Conservation (phyloP, 768 basidiomycete species). For the Auriscalpium orientale region DNA sequence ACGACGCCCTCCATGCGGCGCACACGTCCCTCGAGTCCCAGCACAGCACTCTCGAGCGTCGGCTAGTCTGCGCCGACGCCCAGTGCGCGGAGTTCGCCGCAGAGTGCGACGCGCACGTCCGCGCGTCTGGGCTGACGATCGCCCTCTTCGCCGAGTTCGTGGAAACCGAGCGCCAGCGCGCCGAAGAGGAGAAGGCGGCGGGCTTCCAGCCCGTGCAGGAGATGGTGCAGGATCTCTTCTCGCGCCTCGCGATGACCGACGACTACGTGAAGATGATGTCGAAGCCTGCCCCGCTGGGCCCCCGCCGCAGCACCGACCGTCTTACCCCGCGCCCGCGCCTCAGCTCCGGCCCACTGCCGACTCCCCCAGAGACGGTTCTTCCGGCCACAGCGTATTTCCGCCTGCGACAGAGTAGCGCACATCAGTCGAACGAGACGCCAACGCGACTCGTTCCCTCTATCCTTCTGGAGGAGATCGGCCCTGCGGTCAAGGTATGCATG, state of each 20-base stretch:
- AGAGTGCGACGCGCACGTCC: neutral
- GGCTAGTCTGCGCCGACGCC: neutral
- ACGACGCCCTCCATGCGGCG: neutral
- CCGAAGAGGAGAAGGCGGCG: neutral
- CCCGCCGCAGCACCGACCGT: too few species aligned
- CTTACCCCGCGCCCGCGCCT: neutral
- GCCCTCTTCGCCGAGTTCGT: neutral
- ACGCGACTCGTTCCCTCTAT: too few species aligned
- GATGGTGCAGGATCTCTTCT: slow-evolving; percentile 1
- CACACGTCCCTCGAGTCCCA: neutral
- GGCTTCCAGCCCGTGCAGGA: neutral
- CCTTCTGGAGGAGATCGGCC: too few species aligned
- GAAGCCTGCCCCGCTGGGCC: neutral
- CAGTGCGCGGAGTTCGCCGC: neutral
- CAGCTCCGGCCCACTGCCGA: neutral
- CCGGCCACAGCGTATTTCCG: too few species aligned
- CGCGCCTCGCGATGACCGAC: neutral
- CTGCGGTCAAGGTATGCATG: too few species aligned
- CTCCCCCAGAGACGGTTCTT: too few species aligned
- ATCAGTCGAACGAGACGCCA: too few species aligned
- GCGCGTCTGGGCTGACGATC: neutral
- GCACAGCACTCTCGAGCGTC: neutral
- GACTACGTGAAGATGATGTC: neutral
- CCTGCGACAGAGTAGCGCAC: too few species aligned
- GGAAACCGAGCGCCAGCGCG: neutral